Conservation (phyloP, 257 asterid genomes). For the Solanum tarijense region DNA sequence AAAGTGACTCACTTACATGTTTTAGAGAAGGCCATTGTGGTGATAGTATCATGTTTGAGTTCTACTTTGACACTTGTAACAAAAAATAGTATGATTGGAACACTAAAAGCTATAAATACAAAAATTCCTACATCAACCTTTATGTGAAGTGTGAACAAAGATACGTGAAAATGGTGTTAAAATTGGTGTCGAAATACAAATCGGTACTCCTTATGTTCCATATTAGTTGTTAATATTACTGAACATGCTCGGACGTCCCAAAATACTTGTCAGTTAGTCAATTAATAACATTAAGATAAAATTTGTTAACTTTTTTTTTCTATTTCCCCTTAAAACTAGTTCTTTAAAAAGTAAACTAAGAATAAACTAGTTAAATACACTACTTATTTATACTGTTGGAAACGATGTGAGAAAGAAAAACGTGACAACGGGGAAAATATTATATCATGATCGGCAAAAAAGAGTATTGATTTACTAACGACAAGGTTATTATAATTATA, state of each 20-base stretch:
- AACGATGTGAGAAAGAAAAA: not conserved
- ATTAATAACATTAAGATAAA: not conserved
- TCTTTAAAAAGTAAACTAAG: not conserved
- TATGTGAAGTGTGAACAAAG: not conserved
- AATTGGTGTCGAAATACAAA: not conserved
- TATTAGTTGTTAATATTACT: not conserved
- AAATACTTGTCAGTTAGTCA: not conserved
- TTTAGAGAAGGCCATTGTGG: not conserved
- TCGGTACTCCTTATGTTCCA: not conserved
- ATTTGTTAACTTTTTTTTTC: not conserved
- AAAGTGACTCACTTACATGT: not conserved
- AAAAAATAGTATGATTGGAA: not conserved
- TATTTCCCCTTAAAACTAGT: not conserved
- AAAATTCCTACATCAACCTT: not conserved
- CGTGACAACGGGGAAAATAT: too few relatives aligned
- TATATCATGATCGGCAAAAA: not conserved
- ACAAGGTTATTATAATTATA: too few relatives aligned
- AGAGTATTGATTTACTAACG: too few relatives aligned
- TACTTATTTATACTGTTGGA: too few relatives aligned
- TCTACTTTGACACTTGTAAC: not conserved
- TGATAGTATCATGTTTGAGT: not conserved
- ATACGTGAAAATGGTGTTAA: not conserved
- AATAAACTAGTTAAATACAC: too few relatives aligned
- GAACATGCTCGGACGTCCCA: fast-evolving
- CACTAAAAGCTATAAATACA: not conserved